A percentile compares a stretch with the other conserved stretches of the same genome.
These are phyloP conservation scores for Gaeumannomyces sp. DNA, from an alignment of 2,329 filamentous ascomycete species.

Conservation along the genomic window DNA sequence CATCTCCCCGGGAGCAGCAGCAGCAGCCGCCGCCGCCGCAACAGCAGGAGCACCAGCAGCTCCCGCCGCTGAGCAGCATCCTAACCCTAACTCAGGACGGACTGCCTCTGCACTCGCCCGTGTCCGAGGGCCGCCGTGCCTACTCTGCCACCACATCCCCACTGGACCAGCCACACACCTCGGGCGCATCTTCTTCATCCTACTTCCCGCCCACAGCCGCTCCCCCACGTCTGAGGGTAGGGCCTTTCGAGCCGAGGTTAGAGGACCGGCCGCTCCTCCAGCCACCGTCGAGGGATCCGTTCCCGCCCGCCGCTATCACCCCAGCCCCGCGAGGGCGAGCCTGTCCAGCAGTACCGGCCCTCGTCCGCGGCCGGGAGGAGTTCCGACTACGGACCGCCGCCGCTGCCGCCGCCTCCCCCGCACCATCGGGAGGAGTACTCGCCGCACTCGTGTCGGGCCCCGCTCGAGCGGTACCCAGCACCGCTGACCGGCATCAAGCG, in stretches of 20 bases:
- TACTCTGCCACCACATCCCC: constrained; percentile 38
- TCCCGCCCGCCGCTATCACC: constrained; percentile 39
- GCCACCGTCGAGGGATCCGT: constrained; percentile 25
- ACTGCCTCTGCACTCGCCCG: constrained; percentile 38
- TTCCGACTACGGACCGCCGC: constrained; percentile 27
- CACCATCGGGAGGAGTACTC: constrained; percentile 34
- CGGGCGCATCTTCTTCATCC: constrained; percentile 30
- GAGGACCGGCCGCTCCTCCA: constrained; percentile 34
- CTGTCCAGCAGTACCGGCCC: constrained; percentile 19
- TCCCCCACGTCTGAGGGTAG: constrained; percentile 31
- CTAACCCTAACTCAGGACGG: constrained; percentile 43
- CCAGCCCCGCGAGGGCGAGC: constrained; percentile 33
- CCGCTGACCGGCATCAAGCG: constrained; percentile 7
- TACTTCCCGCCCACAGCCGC: constrained; percentile 39
- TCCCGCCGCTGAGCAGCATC: constrained; percentile 51
- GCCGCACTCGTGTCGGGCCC: constrained; percentile 24
- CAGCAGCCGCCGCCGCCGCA: constrained; percentile 13
- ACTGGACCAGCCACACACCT: constrained; percentile 35
- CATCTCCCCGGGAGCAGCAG: constrained; percentile 22
- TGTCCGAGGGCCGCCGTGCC: constrained; percentile 37
- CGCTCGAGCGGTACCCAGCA: constrained; percentile 7
- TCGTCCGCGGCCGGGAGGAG: not conserved
- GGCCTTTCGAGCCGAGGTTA: constrained; percentile 38
- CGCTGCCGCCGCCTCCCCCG: constrained; percentile 31
- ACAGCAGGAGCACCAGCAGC: constrained; percentile 35